Percentiles rank a stretch among this genome's conserved stretches.
phyloP scores from a whole-genome alignment of 139 green algal species.

The Trebouxia sp. region DNA sequence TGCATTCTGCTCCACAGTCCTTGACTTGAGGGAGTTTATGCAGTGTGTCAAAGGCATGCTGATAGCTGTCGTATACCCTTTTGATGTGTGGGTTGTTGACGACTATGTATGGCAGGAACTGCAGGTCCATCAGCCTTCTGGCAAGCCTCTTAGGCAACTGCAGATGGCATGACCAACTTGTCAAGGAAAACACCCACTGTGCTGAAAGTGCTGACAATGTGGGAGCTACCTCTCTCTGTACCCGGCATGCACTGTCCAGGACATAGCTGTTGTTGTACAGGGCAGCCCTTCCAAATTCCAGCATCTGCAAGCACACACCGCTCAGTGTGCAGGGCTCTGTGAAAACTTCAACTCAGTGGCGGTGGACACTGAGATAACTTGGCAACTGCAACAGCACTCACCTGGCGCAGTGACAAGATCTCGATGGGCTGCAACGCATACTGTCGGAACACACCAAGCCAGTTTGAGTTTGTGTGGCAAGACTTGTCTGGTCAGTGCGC shows the following conservation, averaged over 20 bases:
- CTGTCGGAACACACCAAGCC: conserved; percentile 36
- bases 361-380: too few species aligned
- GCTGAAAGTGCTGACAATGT: not conserved
- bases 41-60: conserved; percentile 73
- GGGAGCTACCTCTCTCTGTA: conserved; percentile 58
- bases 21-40: conserved; percentile 44
- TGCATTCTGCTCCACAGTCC: conserved; percentile 69
- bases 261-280: conserved; percentile 47
- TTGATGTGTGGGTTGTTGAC: conserved; percentile 93
- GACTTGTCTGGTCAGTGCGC: too few species aligned
- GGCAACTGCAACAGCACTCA: not conserved
- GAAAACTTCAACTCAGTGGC: too few species aligned
- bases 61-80: conserved; percentile 81
- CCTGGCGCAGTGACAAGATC: conserved; percentile 55
- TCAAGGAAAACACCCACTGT: too few species aligned
- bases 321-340: not conserved
- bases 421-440: conserved; percentile 57
- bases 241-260: conserved; percentile 59
- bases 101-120: conserved; percentile 88
- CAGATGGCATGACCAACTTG: conserved; percentile 13
- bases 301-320: conserved; percentile 55
- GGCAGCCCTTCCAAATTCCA: conserved; percentile 60
- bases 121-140: conserved; percentile 84
- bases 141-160: conserved; percentile 86
- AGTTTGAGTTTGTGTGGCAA: too few species aligned